A percentile compares a stretch with the other conserved stretches of the same genome.
These are phyloP conservation scores for Dryas integrifolia DNA, from an alignment of 331 rosid genomes.

Conservation along the genomic window DNA sequence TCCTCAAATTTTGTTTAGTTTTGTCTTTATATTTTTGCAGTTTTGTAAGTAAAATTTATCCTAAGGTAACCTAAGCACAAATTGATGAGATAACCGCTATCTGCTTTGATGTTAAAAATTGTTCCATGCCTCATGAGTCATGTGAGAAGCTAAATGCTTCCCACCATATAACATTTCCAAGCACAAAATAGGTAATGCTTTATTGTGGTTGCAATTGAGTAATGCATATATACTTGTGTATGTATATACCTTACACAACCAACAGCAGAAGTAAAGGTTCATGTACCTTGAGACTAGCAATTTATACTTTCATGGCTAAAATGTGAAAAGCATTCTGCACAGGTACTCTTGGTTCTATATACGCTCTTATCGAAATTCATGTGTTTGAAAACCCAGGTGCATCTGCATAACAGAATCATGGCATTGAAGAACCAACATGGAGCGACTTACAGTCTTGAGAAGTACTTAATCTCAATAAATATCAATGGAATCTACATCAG, in stretches of 20 bases:
- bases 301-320: background rate
- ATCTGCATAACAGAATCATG: slow-evolving; percentile 75
- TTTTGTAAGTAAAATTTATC: background rate
- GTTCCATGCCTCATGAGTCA: background rate
- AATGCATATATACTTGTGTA: background rate
- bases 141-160: background rate
- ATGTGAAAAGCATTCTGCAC: background rate
- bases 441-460: slow-evolving; percentile 88
- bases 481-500: slow-evolving; percentile 82
- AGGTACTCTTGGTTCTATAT: background rate
- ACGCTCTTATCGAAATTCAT: slow-evolving; percentile 28
- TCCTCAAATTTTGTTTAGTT: slow-evolving; percentile 4
- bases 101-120: background rate
- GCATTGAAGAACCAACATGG: slow-evolving; percentile 71
- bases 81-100: background rate
- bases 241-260: background rate
- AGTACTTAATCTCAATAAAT: slow-evolving; percentile 71
- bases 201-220: background rate
- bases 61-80: background rate
- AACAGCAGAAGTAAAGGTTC: background rate
- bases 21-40: background rate
- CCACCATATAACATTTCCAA: background rate
- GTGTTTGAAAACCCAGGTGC: slow-evolving; percentile 57
- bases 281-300: background rate
- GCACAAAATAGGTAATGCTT: too few relatives aligned